These are phyloP conservation scores for Fusarium sp. DNA, from an alignment of 2,329 filamentous ascomycete genomes.

Conservation along the genomic window DNA sequence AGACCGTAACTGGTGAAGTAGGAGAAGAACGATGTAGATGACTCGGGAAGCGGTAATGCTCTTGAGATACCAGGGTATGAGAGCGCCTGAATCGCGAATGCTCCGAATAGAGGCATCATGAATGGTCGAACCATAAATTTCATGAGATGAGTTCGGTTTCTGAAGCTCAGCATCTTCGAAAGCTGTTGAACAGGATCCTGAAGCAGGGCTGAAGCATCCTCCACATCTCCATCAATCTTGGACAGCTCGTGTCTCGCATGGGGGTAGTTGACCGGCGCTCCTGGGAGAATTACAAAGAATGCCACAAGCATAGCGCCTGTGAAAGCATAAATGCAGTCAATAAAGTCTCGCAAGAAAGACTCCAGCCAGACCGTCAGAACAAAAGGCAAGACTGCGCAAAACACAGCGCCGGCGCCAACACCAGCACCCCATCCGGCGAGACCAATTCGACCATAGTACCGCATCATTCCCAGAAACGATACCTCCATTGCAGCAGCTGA, in stretches of 20 bases:
- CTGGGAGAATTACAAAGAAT: constrained; percentile 50
- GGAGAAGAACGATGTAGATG: constrained; percentile 47
- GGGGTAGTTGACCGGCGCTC: constrained; percentile 43
- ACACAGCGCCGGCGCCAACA: constrained; percentile 49
- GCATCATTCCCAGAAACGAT: constrained; percentile 50
- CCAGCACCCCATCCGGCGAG: constrained; percentile 55
- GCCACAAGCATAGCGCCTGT: constrained; percentile 47
- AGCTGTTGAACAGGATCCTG: constrained; percentile 52
- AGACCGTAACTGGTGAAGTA: constrained; percentile 49
- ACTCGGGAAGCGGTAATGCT: constrained; percentile 42
- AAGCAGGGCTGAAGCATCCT: constrained; percentile 52
- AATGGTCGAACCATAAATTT: constrained; percentile 40
- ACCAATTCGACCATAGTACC: constrained; percentile 49
- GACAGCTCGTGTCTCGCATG: constrained; percentile 10
- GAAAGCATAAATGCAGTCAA: constrained; percentile 48
- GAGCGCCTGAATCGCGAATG: constrained; percentile 45
- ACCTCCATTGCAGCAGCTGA: constrained; percentile 52
- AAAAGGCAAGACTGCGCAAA: constrained; percentile 50
- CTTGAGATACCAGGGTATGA: constrained; percentile 50
- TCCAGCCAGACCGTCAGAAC: constrained; percentile 48
- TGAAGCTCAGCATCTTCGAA: constrained; percentile 25
- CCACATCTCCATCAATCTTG: constrained; percentile 35
- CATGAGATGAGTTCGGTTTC: constrained; percentile 30
- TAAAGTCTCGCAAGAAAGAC: constrained; percentile 47
- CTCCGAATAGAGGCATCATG: constrained; percentile 48